Conservation (phyloP, 495 filamentous ascomycete species). For the Alectoria sarmentosa region DNA sequence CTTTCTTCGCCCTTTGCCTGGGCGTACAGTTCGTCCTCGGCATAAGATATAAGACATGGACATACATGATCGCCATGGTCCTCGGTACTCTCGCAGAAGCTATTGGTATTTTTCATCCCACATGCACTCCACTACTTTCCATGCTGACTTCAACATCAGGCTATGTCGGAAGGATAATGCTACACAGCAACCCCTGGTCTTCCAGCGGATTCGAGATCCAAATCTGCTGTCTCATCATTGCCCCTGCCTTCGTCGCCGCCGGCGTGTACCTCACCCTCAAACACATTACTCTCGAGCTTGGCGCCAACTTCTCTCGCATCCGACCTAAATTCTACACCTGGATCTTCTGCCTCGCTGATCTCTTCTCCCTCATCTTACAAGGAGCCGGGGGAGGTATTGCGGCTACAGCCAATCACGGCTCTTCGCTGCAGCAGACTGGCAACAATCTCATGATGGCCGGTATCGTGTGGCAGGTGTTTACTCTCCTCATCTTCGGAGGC, state of each 20-base stretch:
- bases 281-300: conserved; percentile 51
- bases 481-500: conserved; percentile 48
- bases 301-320: conserved; percentile 46
- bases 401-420: conserved; percentile 26
- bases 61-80: conserved; percentile 46
- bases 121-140: no score
- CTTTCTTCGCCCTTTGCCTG: conserved; percentile 45
- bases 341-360: conserved; percentile 61
- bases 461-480: conserved; percentile 62
- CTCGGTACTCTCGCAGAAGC: conserved; percentile 36
- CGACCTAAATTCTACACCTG: conserved; percentile 55
- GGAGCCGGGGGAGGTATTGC: conserved; percentile 59
- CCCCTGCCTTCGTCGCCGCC: conserved; percentile 57
- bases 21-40: conserved; percentile 44
- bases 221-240: conserved; percentile 59
- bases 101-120: no score
- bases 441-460: conserved; percentile 66
- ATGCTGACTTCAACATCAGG: conserved; percentile 34
- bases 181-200: conserved; percentile 56
- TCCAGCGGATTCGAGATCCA: conserved; percentile 55
- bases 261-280: conserved; percentile 64
- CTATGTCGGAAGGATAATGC: conserved; percentile 54
- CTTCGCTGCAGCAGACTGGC: conserved; percentile 35
- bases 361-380: conserved; percentile 56
- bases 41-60: conserved; percentile 54